Evolutionary conservation across 1,284 basidiomycete species (phyloP), one percentile per base, ranked within the genome.

Genomic region (Irpex lacteus): DNA sequence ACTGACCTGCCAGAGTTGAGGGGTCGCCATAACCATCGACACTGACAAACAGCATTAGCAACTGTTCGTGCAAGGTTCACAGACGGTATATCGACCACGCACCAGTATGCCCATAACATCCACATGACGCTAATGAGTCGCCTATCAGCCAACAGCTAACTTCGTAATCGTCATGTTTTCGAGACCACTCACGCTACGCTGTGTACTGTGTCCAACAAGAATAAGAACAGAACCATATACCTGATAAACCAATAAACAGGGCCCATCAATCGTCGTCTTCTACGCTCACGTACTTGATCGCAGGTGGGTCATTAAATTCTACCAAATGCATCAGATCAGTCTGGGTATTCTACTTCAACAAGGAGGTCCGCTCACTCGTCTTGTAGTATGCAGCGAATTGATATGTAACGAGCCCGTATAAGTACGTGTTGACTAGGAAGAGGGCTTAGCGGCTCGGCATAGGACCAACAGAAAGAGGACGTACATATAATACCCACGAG

Each of bases 351-450:
- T 4, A 11, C 58, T 55, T 38, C 57, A 53, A 66, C n/a, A 32
- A 6, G 26, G n/a, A 15, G 15, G 50, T 7, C 3, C 59, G 72
- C 82, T 65, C 63, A 82, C 82, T 76, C 0, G 75, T 71, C 58
- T 72, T 76, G 59, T 77, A 73, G 65, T 84, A 84, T 0, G 72
- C 70, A 15, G 77, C 74, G 63, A 83, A 84, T 66, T 84, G 82
- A 68, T 79, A 82, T 1, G 76, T 76, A 66, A 82, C 82, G 36
- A 84, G 73, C 1, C 83, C 82, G 70, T 81, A 84, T 7, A 84
- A 73, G 65, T 78, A 84, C 3, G 82, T 84, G 65, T 84, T 84
- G 67, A 84, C 82, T 82, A 63, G 11, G 8, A 13, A 8, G 32
- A 47, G n/a, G 6, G 19, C 32, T 7, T 36, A 11, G 54, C 2